A percentile compares a stretch with the other conserved stretches of the same genome.
Conservation (phyloP, 768 basidiomycete genomes). For the Collybia mongolica region DNA sequence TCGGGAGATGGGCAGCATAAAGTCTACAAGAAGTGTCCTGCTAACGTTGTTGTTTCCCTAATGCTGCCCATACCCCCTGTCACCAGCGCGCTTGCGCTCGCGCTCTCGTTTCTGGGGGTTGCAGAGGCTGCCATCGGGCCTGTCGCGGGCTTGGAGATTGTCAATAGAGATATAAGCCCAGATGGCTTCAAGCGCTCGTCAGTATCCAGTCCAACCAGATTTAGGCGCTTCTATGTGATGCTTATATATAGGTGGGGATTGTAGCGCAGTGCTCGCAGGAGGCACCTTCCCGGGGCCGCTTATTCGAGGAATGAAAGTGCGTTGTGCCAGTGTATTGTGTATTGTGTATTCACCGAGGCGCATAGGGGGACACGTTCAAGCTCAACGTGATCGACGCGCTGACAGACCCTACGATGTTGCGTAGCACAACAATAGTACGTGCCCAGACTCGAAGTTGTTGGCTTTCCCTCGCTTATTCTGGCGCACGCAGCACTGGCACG, state of each 20-base stretch:
- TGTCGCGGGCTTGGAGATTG: not conserved
- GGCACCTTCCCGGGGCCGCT: not conserved
- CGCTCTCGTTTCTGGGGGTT: too few species aligned
- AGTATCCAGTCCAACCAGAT: not conserved
- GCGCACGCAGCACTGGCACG: slow-evolving; percentile 37
- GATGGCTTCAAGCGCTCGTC: not conserved
- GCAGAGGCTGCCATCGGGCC: not conserved
- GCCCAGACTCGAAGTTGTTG: not conserved
- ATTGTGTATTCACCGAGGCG: too few species aligned
- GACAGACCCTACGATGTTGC: slow-evolving; percentile 25
- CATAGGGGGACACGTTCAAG: not conserved
- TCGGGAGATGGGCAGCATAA: too few species aligned
- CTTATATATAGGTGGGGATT: not conserved
- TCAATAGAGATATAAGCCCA: not conserved
- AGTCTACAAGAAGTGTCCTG: too few species aligned
- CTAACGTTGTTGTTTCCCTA: too few species aligned
- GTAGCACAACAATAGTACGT: slow-evolving; percentile 17
- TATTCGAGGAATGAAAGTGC: not conserved
- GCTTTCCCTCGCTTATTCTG: not conserved
- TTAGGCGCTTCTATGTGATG: not conserved
- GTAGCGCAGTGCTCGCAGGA: slow-evolving; percentile 1
- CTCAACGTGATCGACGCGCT: not conserved
- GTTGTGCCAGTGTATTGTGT: too few species aligned
- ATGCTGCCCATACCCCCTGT: too few species aligned
- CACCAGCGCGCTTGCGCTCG: too few species aligned